Conservation (phyloP, 495 filamentous ascomycete genomes). For the Opeltia flavorubescens region DNA sequence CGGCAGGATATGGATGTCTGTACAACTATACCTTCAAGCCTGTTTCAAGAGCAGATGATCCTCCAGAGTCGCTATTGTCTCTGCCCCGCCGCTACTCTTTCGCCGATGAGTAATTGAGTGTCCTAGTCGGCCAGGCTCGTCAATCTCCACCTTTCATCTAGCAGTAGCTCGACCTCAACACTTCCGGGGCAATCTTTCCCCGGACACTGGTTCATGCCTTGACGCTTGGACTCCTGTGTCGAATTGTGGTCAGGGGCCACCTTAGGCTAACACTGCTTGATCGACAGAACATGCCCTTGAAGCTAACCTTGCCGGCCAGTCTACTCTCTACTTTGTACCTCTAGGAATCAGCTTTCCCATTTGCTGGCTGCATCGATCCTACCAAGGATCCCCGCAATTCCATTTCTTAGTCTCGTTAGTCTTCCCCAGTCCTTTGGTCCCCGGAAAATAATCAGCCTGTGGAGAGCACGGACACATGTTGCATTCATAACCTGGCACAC, state of each 20-base stretch:
- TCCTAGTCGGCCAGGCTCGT: not conserved
- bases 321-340: not conserved
- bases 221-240: not conserved
- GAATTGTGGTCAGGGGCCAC: not conserved
- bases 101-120: no score
- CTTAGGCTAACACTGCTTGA: not conserved
- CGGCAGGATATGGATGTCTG: no score
- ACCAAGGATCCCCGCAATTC: not conserved
- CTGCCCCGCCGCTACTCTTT: no score
- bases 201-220: not conserved
- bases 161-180: not conserved
- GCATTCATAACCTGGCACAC: not conserved
- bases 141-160: not conserved
- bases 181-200: not conserved
- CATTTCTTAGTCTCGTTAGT: not conserved
- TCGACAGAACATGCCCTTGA: not conserved
- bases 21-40: no score
- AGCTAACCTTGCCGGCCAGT: not conserved
- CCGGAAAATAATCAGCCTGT: constrained; percentile 1
- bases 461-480: not conserved
- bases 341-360: not conserved
- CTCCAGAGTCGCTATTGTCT: no score
- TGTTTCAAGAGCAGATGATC: no score
- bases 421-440: not conserved
- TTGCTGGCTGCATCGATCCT: not conserved